Base-by-base conservation (phyloP, 805 yeast species). In the Phaffomyces antillensis region DNA sequence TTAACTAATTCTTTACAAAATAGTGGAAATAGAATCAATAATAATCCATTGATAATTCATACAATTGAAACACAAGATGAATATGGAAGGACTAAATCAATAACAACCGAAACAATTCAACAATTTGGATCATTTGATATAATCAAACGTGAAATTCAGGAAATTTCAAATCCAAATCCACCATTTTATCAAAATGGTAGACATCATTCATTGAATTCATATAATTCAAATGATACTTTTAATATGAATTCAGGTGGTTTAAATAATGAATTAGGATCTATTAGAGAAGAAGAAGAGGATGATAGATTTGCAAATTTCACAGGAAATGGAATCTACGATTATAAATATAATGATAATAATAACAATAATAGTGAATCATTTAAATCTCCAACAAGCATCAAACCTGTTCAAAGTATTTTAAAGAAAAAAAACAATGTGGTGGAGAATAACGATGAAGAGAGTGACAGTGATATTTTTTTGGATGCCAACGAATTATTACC, bases 11-110 rank as follows among this genome's bases (percentile, higher is more conserved):
- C 47, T n/a, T 34, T 47, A 23, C 15, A 42, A 36, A n/a, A 42
- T 15, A 9, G 16, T 15, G 16, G 36, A 60, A n/a, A 15, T 2
- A 25, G 33, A 9, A 20, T 17, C 31, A 23, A 46, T 31, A 48
- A 52, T 23, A 24, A 43, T 32, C 52, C 56, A 37, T 48, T 67
- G 25, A 67, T 75, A 8, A 69, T 74, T 11, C 72, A 70, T 47
- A 75, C 81, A 1, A 74, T 79, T 11, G 73, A 70, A 50, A 75
- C 75, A 25, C 65, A 65, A 45, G 81, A 75, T 45, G 60, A 66
- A 7, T 64, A 61, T 35, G 83, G 83, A 0, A 67, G 80, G 36
- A 77, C 83, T 0, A 69, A 64, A 45, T 76, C 81, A 3, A 74
- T 78, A 37, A 76, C 81, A 3, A 75, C 72, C 36, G 74, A 74